Evolutionary conservation across 176 grass and related monocot species (phyloP).

Genomic region (Pontederia crassipes): DNA sequence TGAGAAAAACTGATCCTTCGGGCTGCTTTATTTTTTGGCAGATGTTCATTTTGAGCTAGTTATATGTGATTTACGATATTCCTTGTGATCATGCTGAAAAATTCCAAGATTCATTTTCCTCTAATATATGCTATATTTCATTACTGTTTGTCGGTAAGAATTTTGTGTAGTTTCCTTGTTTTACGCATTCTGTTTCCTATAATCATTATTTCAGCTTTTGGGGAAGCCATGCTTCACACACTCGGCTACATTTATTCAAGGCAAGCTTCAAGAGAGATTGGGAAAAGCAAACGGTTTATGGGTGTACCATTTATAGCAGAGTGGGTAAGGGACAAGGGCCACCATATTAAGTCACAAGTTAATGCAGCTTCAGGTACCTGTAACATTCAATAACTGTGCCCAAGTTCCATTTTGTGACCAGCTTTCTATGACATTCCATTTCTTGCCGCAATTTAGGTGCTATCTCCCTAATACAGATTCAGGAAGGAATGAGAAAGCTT

Average conservation of each 20-base stretch:
- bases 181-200: not conserved
- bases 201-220: conserved; percentile 58
- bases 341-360: conserved; percentile 86
- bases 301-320: conserved; percentile 91
- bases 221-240: conserved; percentile 94
- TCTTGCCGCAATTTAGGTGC: conserved; percentile 39
- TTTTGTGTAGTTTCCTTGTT: not conserved
- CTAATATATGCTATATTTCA: no score
- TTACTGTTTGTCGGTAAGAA: not conserved
- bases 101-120: no score
- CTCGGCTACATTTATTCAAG: conserved; percentile 91
- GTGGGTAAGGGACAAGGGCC: conserved; percentile 95
- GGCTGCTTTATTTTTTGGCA: no score
- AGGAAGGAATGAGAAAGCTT: conserved; percentile 76
- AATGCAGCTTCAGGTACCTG: conserved; percentile 82
- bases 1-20: no score
- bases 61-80: no score
- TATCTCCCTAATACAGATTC: conserved; percentile 70
- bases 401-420: no score
- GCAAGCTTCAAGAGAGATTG: conserved; percentile 72
- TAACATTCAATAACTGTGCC: not conserved
- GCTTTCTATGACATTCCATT: not conserved
- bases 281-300: conserved; percentile 67
- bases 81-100: no score
- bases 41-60: no score